These are phyloP conservation scores for Leccinum cinnamomeum DNA, from an alignment of 1,284 basidiomycete species.

Conservation along the genomic window DNA sequence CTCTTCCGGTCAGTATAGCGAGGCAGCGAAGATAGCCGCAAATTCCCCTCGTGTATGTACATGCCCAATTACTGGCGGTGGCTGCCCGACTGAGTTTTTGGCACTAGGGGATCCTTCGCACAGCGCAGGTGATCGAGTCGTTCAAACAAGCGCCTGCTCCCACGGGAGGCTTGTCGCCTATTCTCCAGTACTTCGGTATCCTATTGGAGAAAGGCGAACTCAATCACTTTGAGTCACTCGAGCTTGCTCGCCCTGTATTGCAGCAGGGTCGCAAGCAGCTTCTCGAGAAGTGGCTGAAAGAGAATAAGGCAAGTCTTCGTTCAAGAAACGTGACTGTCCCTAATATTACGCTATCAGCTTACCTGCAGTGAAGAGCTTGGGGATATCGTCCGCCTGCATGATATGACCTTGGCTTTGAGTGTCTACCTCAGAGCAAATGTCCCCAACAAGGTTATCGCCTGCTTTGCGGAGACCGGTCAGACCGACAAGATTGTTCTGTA, in stretches of 20 bases:
- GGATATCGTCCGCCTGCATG: constrained; percentile 93
- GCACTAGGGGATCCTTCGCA: constrained; percentile 91
- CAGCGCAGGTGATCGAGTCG: constrained; percentile 93
- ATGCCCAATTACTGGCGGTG: neutral
- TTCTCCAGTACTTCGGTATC: constrained; percentile 98
- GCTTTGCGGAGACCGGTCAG: constrained; percentile 99
- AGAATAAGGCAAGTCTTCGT: constrained; percentile 81
- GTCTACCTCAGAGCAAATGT: constrained; percentile 98
- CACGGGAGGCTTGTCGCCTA: constrained; percentile 91
- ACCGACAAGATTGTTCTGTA: constrained; percentile 99
- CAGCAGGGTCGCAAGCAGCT: constrained; percentile 97
- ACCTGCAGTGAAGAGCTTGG: constrained; percentile 99
- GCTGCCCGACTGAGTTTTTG: constrained; percentile 11
- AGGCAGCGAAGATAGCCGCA: constrained; percentile 98
- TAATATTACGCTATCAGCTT: constrained; percentile 53
- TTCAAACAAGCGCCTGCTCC: constrained; percentile 95
- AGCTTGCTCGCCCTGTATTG: constrained; percentile 94
- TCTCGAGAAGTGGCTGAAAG: constrained; percentile 99
- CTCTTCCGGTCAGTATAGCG: constrained; percentile 85
- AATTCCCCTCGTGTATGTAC: constrained; percentile 83
- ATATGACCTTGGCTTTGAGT: constrained; percentile 98
- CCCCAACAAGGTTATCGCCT: constrained; percentile 98
- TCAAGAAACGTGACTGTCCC: neutral
- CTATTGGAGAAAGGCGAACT: constrained; percentile 97
- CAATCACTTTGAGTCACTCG: constrained; percentile 95